Conservation (phyloP, 805 yeast genomes). For the Candida anglica region DNA sequence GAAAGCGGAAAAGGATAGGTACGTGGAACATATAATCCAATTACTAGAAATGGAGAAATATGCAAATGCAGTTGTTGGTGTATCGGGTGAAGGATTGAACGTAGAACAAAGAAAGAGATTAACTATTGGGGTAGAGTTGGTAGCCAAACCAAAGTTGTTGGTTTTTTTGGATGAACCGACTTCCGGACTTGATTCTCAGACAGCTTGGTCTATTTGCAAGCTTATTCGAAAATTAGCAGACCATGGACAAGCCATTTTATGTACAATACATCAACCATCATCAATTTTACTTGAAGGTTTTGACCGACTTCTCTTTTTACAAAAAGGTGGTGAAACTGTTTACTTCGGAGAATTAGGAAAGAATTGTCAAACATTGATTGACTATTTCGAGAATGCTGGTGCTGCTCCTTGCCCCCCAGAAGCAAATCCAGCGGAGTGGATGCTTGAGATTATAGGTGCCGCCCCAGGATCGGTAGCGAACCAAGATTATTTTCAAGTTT, state of each 20-base stretch:
- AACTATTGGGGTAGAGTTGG: constrained; percentile 29
- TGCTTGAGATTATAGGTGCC: constrained; percentile 25
- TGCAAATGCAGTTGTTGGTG: constrained; percentile 30
- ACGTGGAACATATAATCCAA: constrained; percentile 22
- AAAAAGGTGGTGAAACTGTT: constrained; percentile 68
- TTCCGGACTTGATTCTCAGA: constrained; percentile 35
- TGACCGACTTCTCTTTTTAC: constrained; percentile 67
- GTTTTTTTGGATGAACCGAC: constrained; percentile 35
- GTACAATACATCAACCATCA: constrained; percentile 79
- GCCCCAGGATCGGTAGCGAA: constrained; percentile 26
- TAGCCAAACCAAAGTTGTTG: constrained; percentile 23
- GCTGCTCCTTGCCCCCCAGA: constrained; percentile 61
- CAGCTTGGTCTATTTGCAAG: constrained; percentile 34
- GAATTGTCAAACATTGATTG: constrained; percentile 51
- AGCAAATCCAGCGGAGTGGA: constrained; percentile 66
- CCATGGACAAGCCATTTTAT: constrained; percentile 31
- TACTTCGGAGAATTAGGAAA: constrained; percentile 73
- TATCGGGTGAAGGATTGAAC: constrained; percentile 31
- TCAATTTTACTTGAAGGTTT: constrained; percentile 70
- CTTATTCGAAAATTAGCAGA: constrained; percentile 30
- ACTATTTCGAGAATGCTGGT: constrained; percentile 64
- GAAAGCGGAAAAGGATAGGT: constrained; percentile 17
- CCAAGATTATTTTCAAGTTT: constrained; percentile 20
- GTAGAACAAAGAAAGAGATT: constrained; percentile 33
- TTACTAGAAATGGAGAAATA: constrained; percentile 22